Base-by-base conservation (phyloP, 2,329 filamentous ascomycete genomes). In the Cytospora chrysosperma region DNA sequence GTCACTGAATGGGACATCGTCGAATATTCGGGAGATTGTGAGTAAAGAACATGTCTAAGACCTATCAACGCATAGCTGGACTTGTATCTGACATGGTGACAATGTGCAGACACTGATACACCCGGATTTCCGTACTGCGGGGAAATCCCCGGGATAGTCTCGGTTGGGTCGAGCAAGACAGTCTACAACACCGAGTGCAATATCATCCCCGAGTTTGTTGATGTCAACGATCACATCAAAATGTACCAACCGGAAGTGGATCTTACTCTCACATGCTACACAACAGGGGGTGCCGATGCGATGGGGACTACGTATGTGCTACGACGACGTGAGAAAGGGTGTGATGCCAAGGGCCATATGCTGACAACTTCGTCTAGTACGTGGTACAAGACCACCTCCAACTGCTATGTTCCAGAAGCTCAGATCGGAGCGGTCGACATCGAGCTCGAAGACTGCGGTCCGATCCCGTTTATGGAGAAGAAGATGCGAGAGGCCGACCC, bases 1-100 rank as follows among this genome's bases (percentile, higher is more conserved):
- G 61, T 66, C 8, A 66, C 64, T 0, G 56, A 66, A n/a, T 66
- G 64, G 64, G 64, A 66, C n/a, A 50, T 66, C 17, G 49, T 61
- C 4, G 64, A 64, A 12, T 61, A 61, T 49, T n/a, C 9, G 2
- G 64, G 64, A 19, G 62, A 66, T n/a, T 66, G 64, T 66, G 50
- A 61, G 61, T 10, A 47, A 12, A 13, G 3, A 1, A 13, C 19
- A 8, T 21, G 32, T 12, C 12, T n/a, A 24, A 15, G 43, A n/a
- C n/a, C n/a, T 49, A 12, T 6, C 17, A 19, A 32, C 26, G 24
- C 37, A 26, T 4, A 4, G 21, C 4, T 8, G n/a, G 9, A 10
- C 7, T 15, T 4, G 50, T 9, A 9, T 47, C 28, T 50, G 26
- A 17, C 32, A 17, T 21, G 6, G n/a, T 21, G 15, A 43, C 17